Evolutionary conservation across 768 basidiomycete genomes (phyloP).

Genomic region (Lactifluus rugatus): DNA sequence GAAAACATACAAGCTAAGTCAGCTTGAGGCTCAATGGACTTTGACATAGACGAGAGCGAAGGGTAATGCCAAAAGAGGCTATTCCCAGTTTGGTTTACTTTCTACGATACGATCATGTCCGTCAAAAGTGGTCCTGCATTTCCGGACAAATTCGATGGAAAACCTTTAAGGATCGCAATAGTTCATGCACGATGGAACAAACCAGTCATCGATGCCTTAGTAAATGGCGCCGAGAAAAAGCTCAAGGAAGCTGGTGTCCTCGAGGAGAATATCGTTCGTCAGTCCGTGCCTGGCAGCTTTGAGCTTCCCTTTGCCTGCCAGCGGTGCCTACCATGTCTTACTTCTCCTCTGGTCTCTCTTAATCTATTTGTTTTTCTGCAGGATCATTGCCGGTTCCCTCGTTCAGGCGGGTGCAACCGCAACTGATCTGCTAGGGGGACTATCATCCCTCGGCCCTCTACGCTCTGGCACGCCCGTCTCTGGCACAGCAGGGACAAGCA

Average conservation of each 20-base stretch:
- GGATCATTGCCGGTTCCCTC: conserved; percentile 83
- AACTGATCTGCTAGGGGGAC: conserved; percentile 69
- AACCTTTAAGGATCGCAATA: conserved; percentile 74
- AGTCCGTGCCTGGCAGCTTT: conserved; percentile 90
- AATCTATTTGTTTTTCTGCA: conserved; percentile 25
- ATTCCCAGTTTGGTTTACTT: too few relatives aligned
- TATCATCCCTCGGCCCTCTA: conserved; percentile 39
- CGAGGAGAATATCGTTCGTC: conserved; percentile 79
- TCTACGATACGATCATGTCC: conserved; percentile 9
- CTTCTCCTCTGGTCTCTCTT: not conserved
- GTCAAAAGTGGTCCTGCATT: conserved; percentile 74
- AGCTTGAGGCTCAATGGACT: too few relatives aligned
- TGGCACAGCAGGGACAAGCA: conserved; percentile 24
- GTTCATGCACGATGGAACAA: conserved; percentile 97
- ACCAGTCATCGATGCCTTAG: conserved; percentile 72
- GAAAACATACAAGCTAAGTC: conserved; percentile 4
- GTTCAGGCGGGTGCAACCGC: conserved; percentile 68
- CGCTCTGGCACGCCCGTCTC: conserved; percentile 47
- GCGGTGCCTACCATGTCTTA: conserved; percentile 42
- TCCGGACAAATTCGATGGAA: conserved; percentile 62
- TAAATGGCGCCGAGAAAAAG: conserved; percentile 69
- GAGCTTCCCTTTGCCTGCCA: conserved; percentile 83
- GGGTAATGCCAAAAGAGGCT: not conserved
- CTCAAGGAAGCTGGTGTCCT: conserved; percentile 82
- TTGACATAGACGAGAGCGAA: too few relatives aligned